These are phyloP conservation scores for Fusarium anguioides DNA, from an alignment of 2,329 filamentous ascomycete species.

Conservation along the genomic window DNA sequence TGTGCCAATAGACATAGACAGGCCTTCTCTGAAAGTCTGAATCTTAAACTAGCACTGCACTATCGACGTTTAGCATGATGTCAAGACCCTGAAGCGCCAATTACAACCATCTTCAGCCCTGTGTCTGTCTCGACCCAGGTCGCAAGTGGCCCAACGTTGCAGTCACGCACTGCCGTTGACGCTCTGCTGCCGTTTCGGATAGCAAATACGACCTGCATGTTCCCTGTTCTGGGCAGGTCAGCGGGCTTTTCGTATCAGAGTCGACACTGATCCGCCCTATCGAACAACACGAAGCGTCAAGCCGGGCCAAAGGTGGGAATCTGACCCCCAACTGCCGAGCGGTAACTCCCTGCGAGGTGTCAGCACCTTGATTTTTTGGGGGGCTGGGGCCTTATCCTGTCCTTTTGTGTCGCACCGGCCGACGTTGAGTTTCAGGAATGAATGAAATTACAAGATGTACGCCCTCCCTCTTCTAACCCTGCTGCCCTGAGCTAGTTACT, in stretches of 20 bases:
- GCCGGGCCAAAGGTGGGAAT: neutral
- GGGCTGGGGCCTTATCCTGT: no score
- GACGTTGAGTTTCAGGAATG: conserved; percentile 38
- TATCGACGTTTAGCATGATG: conserved; percentile 8
- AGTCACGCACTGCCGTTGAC: conserved; percentile 18
- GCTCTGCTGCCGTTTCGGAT: conserved; percentile 29
- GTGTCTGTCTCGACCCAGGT: conserved; percentile 1
- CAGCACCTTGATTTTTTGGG: conserved; percentile 44
- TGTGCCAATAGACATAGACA: neutral
- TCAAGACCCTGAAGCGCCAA: conserved; percentile 7
- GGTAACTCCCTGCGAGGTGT: conserved; percentile 34
- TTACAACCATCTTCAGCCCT: conserved; percentile 30
- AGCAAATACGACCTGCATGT: conserved; percentile 15
- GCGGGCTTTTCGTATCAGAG: conserved; percentile 25
- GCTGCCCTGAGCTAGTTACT: conserved; percentile 20
- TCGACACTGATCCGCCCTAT: conserved; percentile 16
- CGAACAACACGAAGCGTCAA: conserved; percentile 6
- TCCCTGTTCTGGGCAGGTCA: neutral
- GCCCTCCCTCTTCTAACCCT: neutral
- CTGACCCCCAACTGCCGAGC: conserved; percentile 38
- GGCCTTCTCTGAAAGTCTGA: no score
- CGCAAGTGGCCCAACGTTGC: conserved; percentile 11
- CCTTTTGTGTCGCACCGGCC: conserved; percentile 30
- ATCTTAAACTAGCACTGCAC: conserved; percentile 11
- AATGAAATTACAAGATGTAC: neutral